phyloP scores from a whole-genome alignment of 768 basidiomycete species.

The Epithele typhae region DNA sequence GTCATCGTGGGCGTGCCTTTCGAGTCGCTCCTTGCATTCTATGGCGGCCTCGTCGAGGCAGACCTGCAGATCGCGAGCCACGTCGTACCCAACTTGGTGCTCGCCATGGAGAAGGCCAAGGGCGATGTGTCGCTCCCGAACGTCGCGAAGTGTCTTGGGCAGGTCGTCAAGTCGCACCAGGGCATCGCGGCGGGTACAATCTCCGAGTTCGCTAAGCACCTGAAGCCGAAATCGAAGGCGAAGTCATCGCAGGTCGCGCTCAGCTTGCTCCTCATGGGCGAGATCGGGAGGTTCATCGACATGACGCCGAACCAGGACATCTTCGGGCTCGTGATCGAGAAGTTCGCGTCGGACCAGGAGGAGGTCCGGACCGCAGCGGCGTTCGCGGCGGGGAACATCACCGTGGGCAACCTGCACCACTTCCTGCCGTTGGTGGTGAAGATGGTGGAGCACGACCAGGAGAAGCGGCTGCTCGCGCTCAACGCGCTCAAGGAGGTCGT shows the following conservation, averaged over 20 bases:
- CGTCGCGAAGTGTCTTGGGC: conserved; percentile 81
- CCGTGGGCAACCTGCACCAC: conserved; percentile 85
- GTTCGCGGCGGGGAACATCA: conserved; percentile 94
- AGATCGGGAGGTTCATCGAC: conserved; percentile 89
- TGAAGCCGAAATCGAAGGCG: conserved; percentile 61
- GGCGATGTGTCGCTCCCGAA: conserved; percentile 55
- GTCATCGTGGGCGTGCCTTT: conserved; percentile 72
- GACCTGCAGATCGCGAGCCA: conserved; percentile 82
- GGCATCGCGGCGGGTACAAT: conserved; percentile 78
- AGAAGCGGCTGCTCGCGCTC: conserved; percentile 79
- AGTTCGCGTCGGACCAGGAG: conserved; percentile 76
- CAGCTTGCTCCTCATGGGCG: conserved; percentile 85
- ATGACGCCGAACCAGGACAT: conserved; percentile 78
- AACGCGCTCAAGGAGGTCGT: conserved; percentile 94
- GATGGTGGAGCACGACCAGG: conserved; percentile 66
- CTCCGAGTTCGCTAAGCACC: conserved; percentile 74
- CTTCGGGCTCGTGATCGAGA: conserved; percentile 68
- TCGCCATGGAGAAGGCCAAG: conserved; percentile 61
- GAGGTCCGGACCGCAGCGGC: conserved; percentile 89
- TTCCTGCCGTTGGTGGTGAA: conserved; percentile 86
- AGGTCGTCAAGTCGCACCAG: conserved; percentile 69
- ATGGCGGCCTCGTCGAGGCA: conserved; percentile 73
- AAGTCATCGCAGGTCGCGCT: conserved; percentile 69
- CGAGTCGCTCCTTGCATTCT: conserved; percentile 81
- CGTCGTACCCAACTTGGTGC: conserved; percentile 72